phyloP scores from a whole-genome alignment of 2,329 filamentous ascomycete species.

The Akanthomyces uredinophilus region DNA sequence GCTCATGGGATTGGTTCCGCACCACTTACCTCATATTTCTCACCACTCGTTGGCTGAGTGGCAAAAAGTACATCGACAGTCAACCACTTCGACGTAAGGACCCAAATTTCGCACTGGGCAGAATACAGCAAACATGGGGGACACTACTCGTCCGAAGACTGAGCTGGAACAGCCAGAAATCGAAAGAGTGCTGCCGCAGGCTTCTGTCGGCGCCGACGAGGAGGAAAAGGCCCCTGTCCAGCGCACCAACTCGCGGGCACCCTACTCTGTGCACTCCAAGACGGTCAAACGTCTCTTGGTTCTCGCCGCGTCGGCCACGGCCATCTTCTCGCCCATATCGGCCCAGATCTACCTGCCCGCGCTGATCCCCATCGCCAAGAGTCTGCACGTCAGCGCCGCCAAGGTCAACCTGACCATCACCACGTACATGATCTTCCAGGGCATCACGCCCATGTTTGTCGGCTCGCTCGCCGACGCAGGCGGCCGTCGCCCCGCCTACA shows the following conservation, averaged over 20 bases:
- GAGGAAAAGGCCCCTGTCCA: background rate
- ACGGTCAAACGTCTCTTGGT: constrained; percentile 38
- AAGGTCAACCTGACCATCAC: constrained; percentile 49
- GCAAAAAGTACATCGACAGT: background rate
- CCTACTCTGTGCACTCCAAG: constrained; percentile 34
- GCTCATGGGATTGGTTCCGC: no score
- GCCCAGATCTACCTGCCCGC: constrained; percentile 53
- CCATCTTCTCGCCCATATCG: constrained; percentile 42
- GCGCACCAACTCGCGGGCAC: constrained; percentile 14
- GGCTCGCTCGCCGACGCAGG: constrained; percentile 50
- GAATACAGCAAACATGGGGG: background rate
- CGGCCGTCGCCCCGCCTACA: constrained; percentile 50
- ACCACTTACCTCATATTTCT: no score
- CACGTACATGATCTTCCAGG: constrained; percentile 57
- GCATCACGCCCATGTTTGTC: constrained; percentile 51
- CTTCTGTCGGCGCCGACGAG: background rate
- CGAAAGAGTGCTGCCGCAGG: background rate
- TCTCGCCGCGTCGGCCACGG: constrained; percentile 32
- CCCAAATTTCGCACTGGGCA: background rate
- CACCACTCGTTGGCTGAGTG: background rate
- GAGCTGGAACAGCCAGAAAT: background rate
- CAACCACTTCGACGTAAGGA: background rate
- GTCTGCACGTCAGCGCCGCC: constrained; percentile 38
- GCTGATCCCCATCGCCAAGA: constrained; percentile 41
- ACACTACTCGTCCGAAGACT: background rate